These are phyloP conservation scores for Schwanniomyces vanrijiae DNA, from an alignment of 805 yeast species.

Conservation along the genomic window DNA sequence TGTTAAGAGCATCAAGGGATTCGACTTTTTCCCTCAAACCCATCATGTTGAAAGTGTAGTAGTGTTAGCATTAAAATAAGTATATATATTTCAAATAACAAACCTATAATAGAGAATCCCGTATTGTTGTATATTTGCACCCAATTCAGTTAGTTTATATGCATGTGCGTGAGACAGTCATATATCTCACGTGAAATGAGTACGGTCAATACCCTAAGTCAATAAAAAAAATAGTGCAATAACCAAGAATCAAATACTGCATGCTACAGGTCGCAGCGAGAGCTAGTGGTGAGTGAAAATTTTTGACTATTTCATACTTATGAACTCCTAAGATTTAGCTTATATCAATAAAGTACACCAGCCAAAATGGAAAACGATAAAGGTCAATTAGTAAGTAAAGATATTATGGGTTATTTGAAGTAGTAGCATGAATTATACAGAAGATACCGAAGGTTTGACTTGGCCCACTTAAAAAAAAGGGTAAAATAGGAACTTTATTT, in stretches of 20 bases:
- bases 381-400: conserved; percentile 93
- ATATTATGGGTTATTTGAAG: conserved; percentile 1
- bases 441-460: background rate
- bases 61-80: conserved; percentile 44
- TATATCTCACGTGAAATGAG: background rate
- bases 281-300: conserved; percentile 6
- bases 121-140: background rate
- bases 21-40: conserved; percentile 95
- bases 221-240: background rate
- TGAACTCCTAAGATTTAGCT: conserved; percentile 4
- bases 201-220: background rate
- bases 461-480: background rate
- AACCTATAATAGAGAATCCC: background rate
- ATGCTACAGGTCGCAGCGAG: background rate
- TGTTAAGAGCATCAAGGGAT: conserved; percentile 85
- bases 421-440: background rate
- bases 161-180: too few species aligned
- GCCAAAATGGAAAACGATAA: conserved; percentile 98
- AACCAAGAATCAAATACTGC: background rate
- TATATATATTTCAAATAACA: background rate
- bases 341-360: conserved; percentile 14
- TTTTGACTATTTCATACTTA: conserved; percentile 7
- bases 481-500: background rate
- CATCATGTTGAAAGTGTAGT: conserved; percentile 91
- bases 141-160: background rate